phyloP scores from a whole-genome alignment of 768 basidiomycete genomes.

The Lentinula boryana region DNA sequence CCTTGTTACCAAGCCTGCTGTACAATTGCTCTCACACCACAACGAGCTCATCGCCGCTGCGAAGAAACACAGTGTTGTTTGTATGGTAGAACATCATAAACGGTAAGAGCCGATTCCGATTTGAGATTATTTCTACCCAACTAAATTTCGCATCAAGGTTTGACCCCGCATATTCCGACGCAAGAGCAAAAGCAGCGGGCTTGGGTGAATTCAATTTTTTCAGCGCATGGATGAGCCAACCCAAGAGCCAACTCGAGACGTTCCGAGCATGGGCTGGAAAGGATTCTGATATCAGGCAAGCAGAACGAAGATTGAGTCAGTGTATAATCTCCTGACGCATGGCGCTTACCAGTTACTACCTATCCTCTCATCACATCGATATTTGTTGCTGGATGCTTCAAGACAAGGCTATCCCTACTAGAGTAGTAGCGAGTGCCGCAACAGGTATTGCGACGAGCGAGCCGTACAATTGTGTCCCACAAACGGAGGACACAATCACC shows the following conservation, averaged over 20 bases:
- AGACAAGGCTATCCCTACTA: slow-evolving; percentile 68
- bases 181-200: slow-evolving; percentile 64
- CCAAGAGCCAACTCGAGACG: slow-evolving; percentile 90
- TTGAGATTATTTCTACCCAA: not conserved
- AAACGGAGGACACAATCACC: slow-evolving; percentile 94
- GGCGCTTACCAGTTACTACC: slow-evolving; percentile 63
- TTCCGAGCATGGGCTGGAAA: slow-evolving; percentile 95
- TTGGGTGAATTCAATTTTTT: slow-evolving; percentile 95
- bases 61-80: slow-evolving; percentile 72
- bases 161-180: slow-evolving; percentile 92
- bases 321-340: not conserved
- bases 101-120: slow-evolving; percentile 34
- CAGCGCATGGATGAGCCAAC: slow-evolving; percentile 97
- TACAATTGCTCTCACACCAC: slow-evolving; percentile 80
- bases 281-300: slow-evolving; percentile 84
- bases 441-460: slow-evolving; percentile 87
- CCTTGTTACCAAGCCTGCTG: slow-evolving; percentile 90
- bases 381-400: slow-evolving; percentile 84
- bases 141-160: slow-evolving; percentile 34
- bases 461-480: slow-evolving; percentile 79
- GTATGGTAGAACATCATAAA: slow-evolving; percentile 95
- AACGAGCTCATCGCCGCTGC: slow-evolving; percentile 72
- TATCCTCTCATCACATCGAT: slow-evolving; percentile 93
- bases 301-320: not conserved
- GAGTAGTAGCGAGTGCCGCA: slow-evolving; percentile 87